These are phyloP conservation scores for Juncus inflexus DNA, from an alignment of 176 grass and related monocot genomes.

Conservation along the genomic window DNA sequence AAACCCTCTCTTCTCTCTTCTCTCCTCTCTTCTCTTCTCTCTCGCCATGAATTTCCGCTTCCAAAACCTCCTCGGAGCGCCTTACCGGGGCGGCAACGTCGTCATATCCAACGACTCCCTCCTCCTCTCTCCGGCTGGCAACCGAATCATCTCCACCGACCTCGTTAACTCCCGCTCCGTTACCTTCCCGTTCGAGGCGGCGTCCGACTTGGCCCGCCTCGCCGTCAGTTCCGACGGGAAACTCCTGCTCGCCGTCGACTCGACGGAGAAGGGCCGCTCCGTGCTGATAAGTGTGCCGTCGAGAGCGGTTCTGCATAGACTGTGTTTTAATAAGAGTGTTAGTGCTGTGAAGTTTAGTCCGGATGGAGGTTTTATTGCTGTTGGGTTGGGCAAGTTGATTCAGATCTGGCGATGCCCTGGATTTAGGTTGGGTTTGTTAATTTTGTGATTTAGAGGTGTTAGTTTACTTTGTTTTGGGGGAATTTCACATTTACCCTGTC, in stretches of 20 bases:
- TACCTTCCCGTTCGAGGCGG: conserved; percentile 84
- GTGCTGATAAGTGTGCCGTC: conserved; percentile 71
- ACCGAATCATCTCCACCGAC: conserved; percentile 73
- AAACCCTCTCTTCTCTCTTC: conserved; percentile 57
- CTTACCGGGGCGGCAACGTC: conserved; percentile 89
- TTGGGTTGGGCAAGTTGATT: conserved; percentile 71
- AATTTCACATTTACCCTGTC: no score
- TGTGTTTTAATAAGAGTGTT: conserved; percentile 60
- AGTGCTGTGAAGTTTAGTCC: conserved; percentile 66
- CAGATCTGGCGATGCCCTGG: conserved; percentile 90
- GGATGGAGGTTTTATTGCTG: conserved; percentile 60
- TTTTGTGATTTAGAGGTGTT: neutral
- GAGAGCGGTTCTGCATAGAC: conserved; percentile 68
- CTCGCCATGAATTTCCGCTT: conserved; percentile 85
- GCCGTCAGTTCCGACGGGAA: conserved; percentile 57
- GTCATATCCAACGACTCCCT: conserved; percentile 59
- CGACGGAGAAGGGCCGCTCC: conserved; percentile 36
- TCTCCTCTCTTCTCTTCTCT: neutral
- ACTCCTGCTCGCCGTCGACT: conserved; percentile 59
- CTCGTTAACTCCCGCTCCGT: conserved; percentile 56
- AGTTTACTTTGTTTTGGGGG: no score
- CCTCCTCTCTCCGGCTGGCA: conserved; percentile 71
- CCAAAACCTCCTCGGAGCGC: conserved; percentile 89
- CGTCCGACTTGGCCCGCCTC: conserved; percentile 61
- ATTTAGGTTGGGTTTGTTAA: conserved; percentile 30